Evolutionary conservation across 129 eudicot species (phyloP).

Genomic region (Ambrosia artemisiifolia): DNA sequence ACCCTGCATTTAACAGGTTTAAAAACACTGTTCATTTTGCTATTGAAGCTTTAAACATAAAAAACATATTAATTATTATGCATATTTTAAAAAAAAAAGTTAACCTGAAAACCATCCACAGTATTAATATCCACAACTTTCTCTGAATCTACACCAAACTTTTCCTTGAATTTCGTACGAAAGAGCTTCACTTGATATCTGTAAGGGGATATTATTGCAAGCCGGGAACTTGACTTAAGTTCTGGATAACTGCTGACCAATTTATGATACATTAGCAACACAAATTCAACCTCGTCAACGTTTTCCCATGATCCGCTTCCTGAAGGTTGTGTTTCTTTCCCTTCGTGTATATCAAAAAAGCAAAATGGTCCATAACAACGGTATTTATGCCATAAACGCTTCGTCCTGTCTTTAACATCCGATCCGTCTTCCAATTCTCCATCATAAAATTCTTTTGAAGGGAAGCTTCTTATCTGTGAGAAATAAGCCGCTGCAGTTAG

Average conservation of each 20-base stretch:
- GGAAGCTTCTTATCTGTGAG: conserved; percentile 82
- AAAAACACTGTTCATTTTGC: not conserved
- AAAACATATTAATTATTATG: not conserved
- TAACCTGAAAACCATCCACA: conserved; percentile 95
- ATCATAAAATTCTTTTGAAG: conserved; percentile 77
- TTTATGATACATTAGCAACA: conserved; percentile 62
- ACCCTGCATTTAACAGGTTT: conserved; percentile 42
- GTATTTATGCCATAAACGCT: conserved; percentile 77
- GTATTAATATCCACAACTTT: conserved; percentile 92
- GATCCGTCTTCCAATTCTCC: conserved; percentile 82
- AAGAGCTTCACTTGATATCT: conserved; percentile 76
- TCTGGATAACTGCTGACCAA: conserved; percentile 73
- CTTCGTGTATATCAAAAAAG: conserved; percentile 86
- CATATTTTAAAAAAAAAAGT: not conserved
- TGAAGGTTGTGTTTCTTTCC: conserved; percentile 63
- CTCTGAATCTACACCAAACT: conserved; percentile 75
- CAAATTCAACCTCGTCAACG: conserved; percentile 88
- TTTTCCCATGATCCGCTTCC: conserved; percentile 79
- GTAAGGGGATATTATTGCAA: conserved; percentile 91
- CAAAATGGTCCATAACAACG: conserved; percentile 93
- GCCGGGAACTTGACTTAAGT: conserved; percentile 69
- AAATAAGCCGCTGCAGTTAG: conserved; percentile 10
- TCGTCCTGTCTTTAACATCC: conserved; percentile 61
- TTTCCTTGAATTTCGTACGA: conserved; percentile 44
- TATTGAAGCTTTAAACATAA: conserved; percentile 1